Base-by-base conservation (phyloP, 2,329 filamentous ascomycete genomes). In the Neonectria hederae region DNA sequence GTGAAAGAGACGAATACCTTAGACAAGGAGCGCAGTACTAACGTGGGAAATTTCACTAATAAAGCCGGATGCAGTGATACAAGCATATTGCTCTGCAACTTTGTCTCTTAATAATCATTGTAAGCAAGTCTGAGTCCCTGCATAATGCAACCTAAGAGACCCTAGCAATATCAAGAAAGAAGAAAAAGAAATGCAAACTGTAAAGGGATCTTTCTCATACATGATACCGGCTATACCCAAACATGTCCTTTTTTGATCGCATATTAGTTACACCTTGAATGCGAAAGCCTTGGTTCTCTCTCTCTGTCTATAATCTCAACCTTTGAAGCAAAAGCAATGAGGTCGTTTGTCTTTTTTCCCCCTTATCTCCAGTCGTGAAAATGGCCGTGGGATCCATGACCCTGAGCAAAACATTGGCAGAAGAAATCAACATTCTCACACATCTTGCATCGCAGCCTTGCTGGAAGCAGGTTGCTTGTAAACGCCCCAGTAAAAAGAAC, bases 181-280 rank as follows among this genome's bases (percentile, higher is more conserved):
- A 64, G 61, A 58, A 59, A 49, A 56, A 49, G 55, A 68, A 74
- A 69, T 68, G 68, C 66, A 71, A 68, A 63, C 64, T 70, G 62
- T 59, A 69, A 69, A 73, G 66, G 65, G 69, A 67, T 72, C 67
- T 74, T 77, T 76, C 70, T 75, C 74, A 70, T 76, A 78, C 75
- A 76, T 77, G 68, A 69, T 68, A 68, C 72, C 69, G 66, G 66
- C 69, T 70, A 73, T 76, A 76, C 75, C 74, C 74, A 77, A 76
- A 69, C 72, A 68, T 69, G 67, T 65, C 67, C 72, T 69, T 69
- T 76, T 78, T 76, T 76, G 64, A 66, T 76, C 69, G 72, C 74
- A 72, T 77, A 78, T 78, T 77, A 77, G 70, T 74, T 77, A 78
- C 77, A 79, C 69, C 72, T 65, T 74, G 71, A 70, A 75, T 76